A percentile compares a stretch with the other conserved stretches of the same genome.
phyloP scores from a whole-genome alignment of 139 green algal species.

The Chlamydomonas asymmetrica region DNA sequence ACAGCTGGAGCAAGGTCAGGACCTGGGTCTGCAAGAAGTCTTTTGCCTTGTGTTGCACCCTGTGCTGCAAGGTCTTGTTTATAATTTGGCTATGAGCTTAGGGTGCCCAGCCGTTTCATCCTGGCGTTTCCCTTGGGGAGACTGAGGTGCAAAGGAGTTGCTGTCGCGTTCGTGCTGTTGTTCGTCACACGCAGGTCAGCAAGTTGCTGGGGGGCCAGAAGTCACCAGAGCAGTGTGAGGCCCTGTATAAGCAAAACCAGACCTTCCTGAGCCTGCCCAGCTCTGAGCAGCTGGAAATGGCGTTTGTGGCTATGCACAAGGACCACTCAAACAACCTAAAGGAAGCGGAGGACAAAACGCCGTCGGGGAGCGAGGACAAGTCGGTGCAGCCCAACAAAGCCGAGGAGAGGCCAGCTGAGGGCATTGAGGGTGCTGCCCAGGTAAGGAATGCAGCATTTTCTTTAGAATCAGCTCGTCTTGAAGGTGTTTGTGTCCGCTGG shows the following conservation, averaged over 20 bases:
- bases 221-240: constrained; percentile 39
- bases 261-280: constrained; percentile 52
- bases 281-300: constrained; percentile 32
- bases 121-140: too few relatives aligned
- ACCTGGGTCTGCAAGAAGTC: too few relatives aligned
- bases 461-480: too few relatives aligned
- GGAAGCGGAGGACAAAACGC: background rate
- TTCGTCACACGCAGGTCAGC: too few relatives aligned
- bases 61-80: too few relatives aligned
- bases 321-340: constrained; percentile 25
- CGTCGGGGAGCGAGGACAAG: background rate
- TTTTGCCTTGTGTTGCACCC: too few relatives aligned
- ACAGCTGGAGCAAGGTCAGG: constrained; percentile 17
- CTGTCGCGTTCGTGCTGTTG: too few relatives aligned
- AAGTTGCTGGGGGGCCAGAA: background rate
- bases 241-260: constrained; percentile 42
- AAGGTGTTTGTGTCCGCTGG: too few relatives aligned
- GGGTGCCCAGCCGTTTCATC: too few relatives aligned
- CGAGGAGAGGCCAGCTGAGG: background rate
- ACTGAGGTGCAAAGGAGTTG: too few relatives aligned
- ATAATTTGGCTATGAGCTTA: too few relatives aligned
- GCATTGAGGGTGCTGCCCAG: constrained; percentile 6
- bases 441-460: too few relatives aligned
- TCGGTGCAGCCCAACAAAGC: background rate
- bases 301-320: constrained; percentile 34